Evolutionary conservation across 352 stramenopile species (phyloP).

Genomic region (Phytophthora idaei): DNA sequence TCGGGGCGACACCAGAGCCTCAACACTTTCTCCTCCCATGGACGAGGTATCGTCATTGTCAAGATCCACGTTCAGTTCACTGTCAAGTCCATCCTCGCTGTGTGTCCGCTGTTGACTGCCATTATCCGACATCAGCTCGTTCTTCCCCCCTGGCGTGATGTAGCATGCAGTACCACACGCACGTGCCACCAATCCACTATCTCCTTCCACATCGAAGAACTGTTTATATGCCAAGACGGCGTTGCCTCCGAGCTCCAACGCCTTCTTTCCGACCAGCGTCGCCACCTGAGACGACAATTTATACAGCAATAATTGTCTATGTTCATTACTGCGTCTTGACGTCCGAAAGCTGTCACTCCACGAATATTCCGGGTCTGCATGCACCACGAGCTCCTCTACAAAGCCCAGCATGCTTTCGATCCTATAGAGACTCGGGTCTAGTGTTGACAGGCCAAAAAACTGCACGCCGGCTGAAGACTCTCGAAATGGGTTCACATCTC

Average conservation of each 20-base stretch:
- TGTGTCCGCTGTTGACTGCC: conserved; percentile 32
- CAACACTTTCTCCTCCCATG: conserved; percentile 35
- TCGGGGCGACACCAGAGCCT: conserved; percentile 52
- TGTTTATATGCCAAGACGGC: conserved; percentile 98
- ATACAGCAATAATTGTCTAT: conserved; percentile 95
- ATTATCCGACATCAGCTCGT: conserved; percentile 27
- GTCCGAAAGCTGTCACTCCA: conserved; percentile 96
- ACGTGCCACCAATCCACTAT: conserved; percentile 96
- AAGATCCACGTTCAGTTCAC: conserved; percentile 35
- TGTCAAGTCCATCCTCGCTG: conserved; percentile 46
- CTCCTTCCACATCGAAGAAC: conserved; percentile 99
- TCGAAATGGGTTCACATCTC: conserved; percentile 97
- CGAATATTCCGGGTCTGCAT: conserved; percentile 98
- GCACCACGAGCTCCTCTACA: conserved; percentile 96
- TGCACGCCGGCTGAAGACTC: conserved; percentile 98
- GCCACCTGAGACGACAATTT: conserved; percentile 91
- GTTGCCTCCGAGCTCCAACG: conserved; percentile 97
- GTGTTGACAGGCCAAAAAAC: conserved; percentile 95
- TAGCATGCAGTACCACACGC: conserved; percentile 94
- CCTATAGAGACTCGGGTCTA: conserved; percentile 90
- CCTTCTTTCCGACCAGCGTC: conserved; percentile 94
- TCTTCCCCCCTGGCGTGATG: conserved; percentile 75
- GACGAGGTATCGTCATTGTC: conserved; percentile 37
- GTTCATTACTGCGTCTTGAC: conserved; percentile 95
- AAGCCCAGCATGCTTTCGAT: conserved; percentile 93